Evolutionary conservation across 1,284 basidiomycete species (phyloP), one percentile per base, ranked within the genome.

Genomic region (Mycosarcoma maydis): DNA sequence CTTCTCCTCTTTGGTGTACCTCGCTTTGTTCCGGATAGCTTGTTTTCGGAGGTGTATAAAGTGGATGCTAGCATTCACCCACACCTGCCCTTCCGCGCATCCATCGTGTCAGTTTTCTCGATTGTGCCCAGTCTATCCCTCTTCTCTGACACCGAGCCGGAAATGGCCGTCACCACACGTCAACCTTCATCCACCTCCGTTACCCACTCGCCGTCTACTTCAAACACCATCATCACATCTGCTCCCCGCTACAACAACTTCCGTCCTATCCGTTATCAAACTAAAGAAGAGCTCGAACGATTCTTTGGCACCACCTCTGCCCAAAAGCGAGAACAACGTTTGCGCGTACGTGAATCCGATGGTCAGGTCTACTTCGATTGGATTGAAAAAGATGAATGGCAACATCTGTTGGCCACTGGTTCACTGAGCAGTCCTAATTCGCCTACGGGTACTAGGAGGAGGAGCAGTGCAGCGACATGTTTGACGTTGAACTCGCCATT

Each of bases 221-320:
- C 36, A 2, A 8, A 19, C 23, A 26, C 32, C 17, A n/a, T 41
- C 26, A 3, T 30, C 16, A 23, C 39, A 11, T n/a, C 32, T 14
- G 13, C 13, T 17, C 43, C 42, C 24, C 46, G 38, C n/a, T 49
- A 34, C 26, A 43, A 26, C 29, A 56, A 72, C 47, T 75, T 75
- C 33, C 64, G 72, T 17, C 72, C 72, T 4, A 23, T 64, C 23
- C 56, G 58, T 14, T 72, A 67, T 27, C 61, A 72, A 23, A 72
- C 61, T 22, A 54, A 64, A 29, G 72, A 72, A 41, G 57, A 72
- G 20, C 42, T 75, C 34, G 72, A 75, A 16, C 47, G 53, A 2
- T 64, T 75, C 38, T 75, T 75, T 41, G 72, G 72, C n/a, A 52
- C 44, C 29, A 72, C 69, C 4, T 4, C 51, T 9, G 40, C 44